Percentiles rank a stretch among this genome's conserved stretches.
Conservation (phyloP, 2,329 filamentous ascomycete genomes). For the Hymenoscyphus fructigenus region DNA sequence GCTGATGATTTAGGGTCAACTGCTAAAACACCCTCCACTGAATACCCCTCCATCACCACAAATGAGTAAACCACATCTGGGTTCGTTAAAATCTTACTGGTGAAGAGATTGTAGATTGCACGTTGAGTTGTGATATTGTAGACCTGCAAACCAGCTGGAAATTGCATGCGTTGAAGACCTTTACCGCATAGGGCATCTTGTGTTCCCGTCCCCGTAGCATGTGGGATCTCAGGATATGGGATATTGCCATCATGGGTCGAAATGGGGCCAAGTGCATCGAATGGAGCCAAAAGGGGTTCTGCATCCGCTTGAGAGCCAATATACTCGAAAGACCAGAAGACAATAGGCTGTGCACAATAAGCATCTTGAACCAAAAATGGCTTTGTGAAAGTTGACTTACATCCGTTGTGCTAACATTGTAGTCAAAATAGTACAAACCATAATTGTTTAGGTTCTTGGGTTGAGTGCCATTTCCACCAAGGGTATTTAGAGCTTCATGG, state of each 20-base stretch:
- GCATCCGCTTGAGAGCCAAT: neutral
- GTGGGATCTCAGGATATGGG: neutral
- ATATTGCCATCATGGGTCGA: neutral
- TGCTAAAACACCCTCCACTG: neutral
- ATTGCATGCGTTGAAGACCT: neutral
- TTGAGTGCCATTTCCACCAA: neutral
- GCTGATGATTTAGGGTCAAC: neutral
- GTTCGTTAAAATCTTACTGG: neutral
- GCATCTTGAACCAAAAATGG: neutral
- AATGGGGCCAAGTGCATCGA: neutral
- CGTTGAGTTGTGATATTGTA: conserved; percentile 9
- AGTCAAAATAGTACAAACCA: neutral
- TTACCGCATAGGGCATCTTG: neutral
- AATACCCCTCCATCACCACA: conserved; percentile 3
- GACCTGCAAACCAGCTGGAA: neutral
- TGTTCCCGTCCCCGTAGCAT: neutral
- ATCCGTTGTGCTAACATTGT: neutral
- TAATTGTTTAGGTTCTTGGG: neutral
- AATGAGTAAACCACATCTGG: neutral
- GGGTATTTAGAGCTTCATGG: conserved; percentile 33
- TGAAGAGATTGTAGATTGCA: conserved; percentile 4
- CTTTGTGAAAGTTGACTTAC: neutral
- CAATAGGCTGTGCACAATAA: neutral
- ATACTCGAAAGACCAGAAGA: conserved; percentile 8
- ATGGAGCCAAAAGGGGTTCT: neutral